Conservation (phyloP, 345 rosid genomes). For the Eucalyptus curtisii region DNA sequence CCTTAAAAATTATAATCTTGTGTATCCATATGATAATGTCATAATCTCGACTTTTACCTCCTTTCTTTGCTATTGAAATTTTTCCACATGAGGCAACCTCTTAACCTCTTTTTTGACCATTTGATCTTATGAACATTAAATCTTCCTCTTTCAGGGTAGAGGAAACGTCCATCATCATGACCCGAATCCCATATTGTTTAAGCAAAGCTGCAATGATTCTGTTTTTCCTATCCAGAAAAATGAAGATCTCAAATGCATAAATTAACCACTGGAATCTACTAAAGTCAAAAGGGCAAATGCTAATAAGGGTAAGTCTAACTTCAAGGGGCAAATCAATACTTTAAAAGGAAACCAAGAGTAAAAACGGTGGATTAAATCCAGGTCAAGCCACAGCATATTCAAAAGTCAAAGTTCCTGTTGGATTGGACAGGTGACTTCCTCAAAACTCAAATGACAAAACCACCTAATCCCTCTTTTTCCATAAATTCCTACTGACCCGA, state of each 20-base stretch:
- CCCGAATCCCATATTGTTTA: not conserved
- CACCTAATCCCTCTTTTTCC: not conserved
- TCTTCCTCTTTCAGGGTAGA: not conserved
- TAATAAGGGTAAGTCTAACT: not conserved
- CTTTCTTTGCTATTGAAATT: not conserved
- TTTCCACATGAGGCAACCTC: not conserved
- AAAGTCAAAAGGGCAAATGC: not conserved
- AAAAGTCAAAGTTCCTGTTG: not conserved
- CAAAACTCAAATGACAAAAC: too few species aligned
- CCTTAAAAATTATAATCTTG: rapidly evolving
- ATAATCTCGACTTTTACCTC: not conserved
- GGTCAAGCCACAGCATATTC: not conserved
- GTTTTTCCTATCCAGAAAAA: not conserved
- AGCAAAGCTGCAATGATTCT: not conserved
- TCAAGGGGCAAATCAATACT: not conserved
- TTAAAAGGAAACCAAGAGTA: not conserved
- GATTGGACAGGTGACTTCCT: not conserved
- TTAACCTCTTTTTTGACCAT: not conserved
- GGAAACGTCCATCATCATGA: not conserved
- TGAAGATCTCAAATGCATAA: not conserved
- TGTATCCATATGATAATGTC: not conserved
- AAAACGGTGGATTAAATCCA: not conserved
- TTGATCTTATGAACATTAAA: not conserved
- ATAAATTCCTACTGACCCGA: not conserved
- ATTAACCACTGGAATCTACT: not conserved